A percentile compares a stretch with the other conserved stretches of the same genome.
phyloP scores from a whole-genome alignment of 2,329 filamentous ascomycete genomes.

The Ceratocystis eucalypticola region DNA sequence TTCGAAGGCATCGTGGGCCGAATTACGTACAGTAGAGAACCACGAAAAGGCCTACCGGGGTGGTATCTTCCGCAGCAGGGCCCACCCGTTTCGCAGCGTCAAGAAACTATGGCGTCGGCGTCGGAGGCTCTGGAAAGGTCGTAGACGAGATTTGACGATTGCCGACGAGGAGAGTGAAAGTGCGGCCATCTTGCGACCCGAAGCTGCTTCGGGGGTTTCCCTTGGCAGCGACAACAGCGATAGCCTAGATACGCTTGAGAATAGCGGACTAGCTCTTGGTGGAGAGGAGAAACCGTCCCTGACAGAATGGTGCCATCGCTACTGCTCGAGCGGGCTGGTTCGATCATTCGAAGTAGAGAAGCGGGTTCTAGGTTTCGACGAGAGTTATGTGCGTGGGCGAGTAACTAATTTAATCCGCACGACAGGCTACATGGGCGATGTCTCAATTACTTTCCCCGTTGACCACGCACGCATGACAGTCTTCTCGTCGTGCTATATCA shows the following conservation, averaged over 20 bases:
- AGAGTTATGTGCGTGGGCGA: constrained; percentile 36
- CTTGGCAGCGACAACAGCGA: not conserved
- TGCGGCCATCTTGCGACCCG: not conserved
- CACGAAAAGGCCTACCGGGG: constrained; percentile 52
- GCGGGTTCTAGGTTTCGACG: constrained; percentile 47
- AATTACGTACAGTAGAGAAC: constrained; percentile 41
- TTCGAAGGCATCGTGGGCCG: constrained; percentile 30
- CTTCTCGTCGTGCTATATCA: constrained; percentile 49
- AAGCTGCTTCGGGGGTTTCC: not conserved
- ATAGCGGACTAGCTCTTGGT: constrained; percentile 31
- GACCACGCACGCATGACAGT: constrained; percentile 45
- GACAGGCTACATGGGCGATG: constrained; percentile 53
- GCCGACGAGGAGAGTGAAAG: constrained; percentile 23
- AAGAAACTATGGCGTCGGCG: constrained; percentile 15
- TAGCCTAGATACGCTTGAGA: constrained; percentile 18
- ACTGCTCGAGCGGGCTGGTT: constrained; percentile 45
- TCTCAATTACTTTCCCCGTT: constrained; percentile 46
- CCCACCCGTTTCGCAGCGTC: constrained; percentile 30
- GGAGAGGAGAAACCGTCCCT: constrained; percentile 16
- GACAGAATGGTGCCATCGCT: constrained; percentile 54
- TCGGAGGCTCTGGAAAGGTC: constrained; percentile 18
- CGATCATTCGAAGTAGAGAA: constrained; percentile 43
- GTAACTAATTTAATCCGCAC: constrained; percentile 44
- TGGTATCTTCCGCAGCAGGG: constrained; percentile 41
- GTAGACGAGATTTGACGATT: constrained; percentile 22